Evolutionary conservation across 495 filamentous ascomycete species (phyloP).

Genomic region (Margaritispora aquatica): DNA sequence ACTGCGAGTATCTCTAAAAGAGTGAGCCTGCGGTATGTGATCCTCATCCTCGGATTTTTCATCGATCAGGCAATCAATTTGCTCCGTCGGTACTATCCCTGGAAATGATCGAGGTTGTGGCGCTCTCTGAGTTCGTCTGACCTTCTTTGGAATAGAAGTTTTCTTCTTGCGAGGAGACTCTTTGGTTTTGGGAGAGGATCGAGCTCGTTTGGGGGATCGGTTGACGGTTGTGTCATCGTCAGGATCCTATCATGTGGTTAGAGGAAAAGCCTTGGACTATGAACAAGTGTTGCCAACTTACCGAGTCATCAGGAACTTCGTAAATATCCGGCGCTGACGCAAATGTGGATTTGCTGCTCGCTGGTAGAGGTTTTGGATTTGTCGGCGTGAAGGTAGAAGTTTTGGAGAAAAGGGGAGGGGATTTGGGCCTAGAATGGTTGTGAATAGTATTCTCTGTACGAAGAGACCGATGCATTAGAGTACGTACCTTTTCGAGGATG

Average conservation of each 20-base stretch:
- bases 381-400: neutral
- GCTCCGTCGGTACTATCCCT: neutral
- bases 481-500: neutral
- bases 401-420: neutral
- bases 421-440: neutral
- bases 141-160: neutral
- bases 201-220: slow-evolving; percentile 1
- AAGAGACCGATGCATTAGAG: neutral
- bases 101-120: neutral
- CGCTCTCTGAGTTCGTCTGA: slow-evolving; percentile 3
- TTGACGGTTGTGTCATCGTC: neutral
- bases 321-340: neutral
- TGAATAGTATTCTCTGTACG: neutral
- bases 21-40: no score
- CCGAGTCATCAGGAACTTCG: slow-evolving; percentile 4
- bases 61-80: neutral
- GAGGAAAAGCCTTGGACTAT: neutral
- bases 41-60: neutral
- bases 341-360: neutral
- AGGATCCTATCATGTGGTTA: neutral
- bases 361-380: neutral
- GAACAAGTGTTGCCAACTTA: neutral
- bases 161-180: slow-evolving; percentile 7
- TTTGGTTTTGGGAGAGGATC: neutral
- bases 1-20: no score